Evolutionary conservation across 2,329 filamentous ascomycete species (phyloP).

Genomic region (Alternaria sp.): DNA sequence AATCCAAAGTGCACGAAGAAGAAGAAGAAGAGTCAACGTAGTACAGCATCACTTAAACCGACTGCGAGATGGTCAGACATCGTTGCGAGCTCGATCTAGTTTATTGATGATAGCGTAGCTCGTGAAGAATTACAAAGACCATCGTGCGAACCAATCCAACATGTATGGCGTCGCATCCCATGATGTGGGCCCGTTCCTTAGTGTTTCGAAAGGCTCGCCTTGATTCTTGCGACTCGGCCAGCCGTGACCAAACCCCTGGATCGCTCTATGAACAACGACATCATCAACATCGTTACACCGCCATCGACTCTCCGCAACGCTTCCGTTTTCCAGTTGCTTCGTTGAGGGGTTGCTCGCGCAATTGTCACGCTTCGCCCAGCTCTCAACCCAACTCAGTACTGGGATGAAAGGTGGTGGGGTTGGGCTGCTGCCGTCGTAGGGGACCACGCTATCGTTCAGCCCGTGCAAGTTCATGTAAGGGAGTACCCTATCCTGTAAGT

Average conservation of each 20-base stretch:
- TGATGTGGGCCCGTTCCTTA: slow-evolving; percentile 22
- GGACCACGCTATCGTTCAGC: slow-evolving; percentile 24
- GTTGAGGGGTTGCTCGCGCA: slow-evolving; percentile 5
- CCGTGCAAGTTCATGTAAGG: slow-evolving; percentile 33
- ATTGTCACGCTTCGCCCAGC: slow-evolving; percentile 16
- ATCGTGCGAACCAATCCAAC: slow-evolving; percentile 27
- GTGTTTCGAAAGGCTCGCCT: slow-evolving; percentile 26
- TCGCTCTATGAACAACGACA: slow-evolving; percentile 19
- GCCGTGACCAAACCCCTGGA: slow-evolving; percentile 31
- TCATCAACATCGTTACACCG: slow-evolving; percentile 19
- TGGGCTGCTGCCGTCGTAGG: slow-evolving; percentile 28
- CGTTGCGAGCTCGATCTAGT: background rate
- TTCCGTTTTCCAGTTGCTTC: slow-evolving; percentile 13
- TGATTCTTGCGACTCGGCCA: slow-evolving; percentile 26
- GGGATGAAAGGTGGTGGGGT: slow-evolving; percentile 23
- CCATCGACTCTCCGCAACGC: slow-evolving; percentile 20
- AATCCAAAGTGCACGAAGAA: slow-evolving; percentile 17
- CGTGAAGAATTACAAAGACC: slow-evolving; percentile 11
- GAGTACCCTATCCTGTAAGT: slow-evolving; percentile 1
- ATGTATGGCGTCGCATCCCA: slow-evolving; percentile 31
- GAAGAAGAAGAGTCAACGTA: background rate
- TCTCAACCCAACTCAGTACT: slow-evolving; percentile 17
- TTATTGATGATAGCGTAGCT: background rate
- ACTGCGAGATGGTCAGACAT: background rate
- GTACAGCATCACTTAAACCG: background rate